These are phyloP conservation scores for Entophlyctis helioformis DNA, from an alignment of 192 early-diverging fungal genomes.

Conservation along the genomic window DNA sequence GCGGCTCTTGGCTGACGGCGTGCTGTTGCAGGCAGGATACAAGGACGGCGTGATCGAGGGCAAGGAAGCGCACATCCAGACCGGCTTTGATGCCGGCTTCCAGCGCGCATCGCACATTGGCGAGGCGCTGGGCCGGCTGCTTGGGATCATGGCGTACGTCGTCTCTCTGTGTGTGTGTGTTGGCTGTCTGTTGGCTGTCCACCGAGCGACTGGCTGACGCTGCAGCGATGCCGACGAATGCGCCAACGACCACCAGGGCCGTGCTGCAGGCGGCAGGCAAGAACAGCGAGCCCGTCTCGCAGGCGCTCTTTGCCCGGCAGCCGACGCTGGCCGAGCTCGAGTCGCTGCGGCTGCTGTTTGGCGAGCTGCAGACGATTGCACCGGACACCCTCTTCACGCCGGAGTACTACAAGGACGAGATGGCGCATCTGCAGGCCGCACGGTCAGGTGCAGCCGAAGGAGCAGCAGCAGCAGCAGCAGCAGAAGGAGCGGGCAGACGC, in stretches of 20 bases:
- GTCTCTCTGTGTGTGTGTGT: not conserved
- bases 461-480: no score
- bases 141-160: conserved; percentile 37
- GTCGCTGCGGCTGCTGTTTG: not conserved
- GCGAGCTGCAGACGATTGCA: not conserved
- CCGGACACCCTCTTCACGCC: conserved; percentile 7
- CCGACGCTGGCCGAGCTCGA: not conserved
- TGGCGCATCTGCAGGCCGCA: no score
- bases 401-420: conserved; percentile 3
- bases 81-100: conserved; percentile 53
- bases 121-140: conserved; percentile 33
- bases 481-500: no score
- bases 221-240: not conserved
- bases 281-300: not conserved
- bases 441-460: no score
- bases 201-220: not conserved
- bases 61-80: conserved; percentile 41
- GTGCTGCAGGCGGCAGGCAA: not conserved
- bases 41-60: conserved; percentile 54
- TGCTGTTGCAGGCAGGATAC: conserved; percentile 36
- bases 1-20: not conserved
- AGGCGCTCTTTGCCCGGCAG: not conserved
- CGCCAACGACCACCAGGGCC: not conserved
- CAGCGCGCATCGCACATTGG: conserved; percentile 39
- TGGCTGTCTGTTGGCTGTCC: not conserved